Base-by-base conservation (phyloP, 495 filamentous ascomycete species). In the Parachaetomium inaequale region DNA sequence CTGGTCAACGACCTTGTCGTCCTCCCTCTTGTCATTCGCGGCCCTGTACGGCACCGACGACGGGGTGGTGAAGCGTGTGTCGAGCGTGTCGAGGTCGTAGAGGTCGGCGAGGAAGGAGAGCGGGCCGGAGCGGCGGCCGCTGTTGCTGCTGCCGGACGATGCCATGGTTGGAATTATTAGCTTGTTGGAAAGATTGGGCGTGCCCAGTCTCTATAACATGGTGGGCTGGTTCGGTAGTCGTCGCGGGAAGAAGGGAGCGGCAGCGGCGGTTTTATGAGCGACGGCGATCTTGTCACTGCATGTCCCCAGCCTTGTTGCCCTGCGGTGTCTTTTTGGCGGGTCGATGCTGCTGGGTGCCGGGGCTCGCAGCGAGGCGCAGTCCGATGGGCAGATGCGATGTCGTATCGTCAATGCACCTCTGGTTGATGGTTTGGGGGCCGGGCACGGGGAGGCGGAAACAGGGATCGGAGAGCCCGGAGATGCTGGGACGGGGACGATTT, bases 81-180 rank as follows among this genome's bases (percentile, higher is more conserved):
- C 94, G 72, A 98, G 85, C 31, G 92, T 95, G 68, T 96, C 90
- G 61, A 96, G 86, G 55, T 89, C 87, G 77, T 92, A 95, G 55
- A 93, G 73, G 51, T 79, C 80, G 65, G 80, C 76, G 55, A 87
- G 40, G 47, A 64, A 59, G 29, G 58, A 47, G 23, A 62, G 47
- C 14, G 49, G 56, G 17, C 62, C 61, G 42, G 25, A 31, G 60
- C 64, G 40, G 51, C 26, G 17, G 4, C 64, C 52, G 60, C 23
- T 15, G 23, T 49, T 19, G 38, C 23, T 31, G 58, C 40, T 34
- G 14, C n/a, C n/a, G n/a, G n/a, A n/a, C n/a, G 55, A 53, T 25
- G 65, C 61, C 65, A 67, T 66, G 32, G 43, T 51, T 49, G 42
- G 3, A 1, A 14, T n/a, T 56, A 23, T 21, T 21, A 28, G 43